These are phyloP conservation scores for Zymoseptoria brevis DNA, from an alignment of 2,329 filamentous ascomycete genomes.

Conservation along the genomic window DNA sequence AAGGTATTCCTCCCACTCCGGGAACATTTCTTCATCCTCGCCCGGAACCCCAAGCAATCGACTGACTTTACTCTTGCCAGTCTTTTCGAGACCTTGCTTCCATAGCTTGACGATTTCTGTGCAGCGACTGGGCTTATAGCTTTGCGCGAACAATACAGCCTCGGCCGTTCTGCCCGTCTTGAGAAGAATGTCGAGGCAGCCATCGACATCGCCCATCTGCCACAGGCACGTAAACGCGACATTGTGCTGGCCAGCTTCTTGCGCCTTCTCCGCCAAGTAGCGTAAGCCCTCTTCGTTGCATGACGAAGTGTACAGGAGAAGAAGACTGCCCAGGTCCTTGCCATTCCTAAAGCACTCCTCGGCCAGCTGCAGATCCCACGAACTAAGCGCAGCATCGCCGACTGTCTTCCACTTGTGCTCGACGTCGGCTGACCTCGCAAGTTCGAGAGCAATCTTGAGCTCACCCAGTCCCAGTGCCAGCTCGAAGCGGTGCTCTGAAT, in stretches of 20 bases:
- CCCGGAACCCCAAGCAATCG: constrained; percentile 76
- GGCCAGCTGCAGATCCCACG: constrained; percentile 80
- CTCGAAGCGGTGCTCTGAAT: constrained; percentile 94
- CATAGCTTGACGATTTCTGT: constrained; percentile 62
- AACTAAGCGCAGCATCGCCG: constrained; percentile 78
- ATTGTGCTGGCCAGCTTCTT: constrained; percentile 74
- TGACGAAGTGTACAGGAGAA: constrained; percentile 82
- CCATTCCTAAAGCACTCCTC: constrained; percentile 89
- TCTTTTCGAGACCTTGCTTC: constrained; percentile 77
- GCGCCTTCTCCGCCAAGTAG: constrained; percentile 65
- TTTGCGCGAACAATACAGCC: constrained; percentile 86
- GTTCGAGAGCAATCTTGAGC: constrained; percentile 73
- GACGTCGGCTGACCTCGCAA: constrained; percentile 73
- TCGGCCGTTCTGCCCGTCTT: constrained; percentile 75
- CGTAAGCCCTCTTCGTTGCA: constrained; percentile 67
- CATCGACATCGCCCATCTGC: constrained; percentile 75
- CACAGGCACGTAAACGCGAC: constrained; percentile 86
- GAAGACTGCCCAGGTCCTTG: constrained; percentile 79
- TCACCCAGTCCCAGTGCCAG: constrained; percentile 76
- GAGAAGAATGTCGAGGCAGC: constrained; percentile 69
- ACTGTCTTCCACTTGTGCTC: constrained; percentile 99
- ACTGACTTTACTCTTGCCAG: constrained; percentile 75
- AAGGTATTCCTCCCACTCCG: constrained; percentile 90
- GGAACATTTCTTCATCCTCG: constrained; percentile 64
- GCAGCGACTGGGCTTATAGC: constrained; percentile 79